Conservation (phyloP, 805 yeast species). For the Blastobotrys americana region DNA sequence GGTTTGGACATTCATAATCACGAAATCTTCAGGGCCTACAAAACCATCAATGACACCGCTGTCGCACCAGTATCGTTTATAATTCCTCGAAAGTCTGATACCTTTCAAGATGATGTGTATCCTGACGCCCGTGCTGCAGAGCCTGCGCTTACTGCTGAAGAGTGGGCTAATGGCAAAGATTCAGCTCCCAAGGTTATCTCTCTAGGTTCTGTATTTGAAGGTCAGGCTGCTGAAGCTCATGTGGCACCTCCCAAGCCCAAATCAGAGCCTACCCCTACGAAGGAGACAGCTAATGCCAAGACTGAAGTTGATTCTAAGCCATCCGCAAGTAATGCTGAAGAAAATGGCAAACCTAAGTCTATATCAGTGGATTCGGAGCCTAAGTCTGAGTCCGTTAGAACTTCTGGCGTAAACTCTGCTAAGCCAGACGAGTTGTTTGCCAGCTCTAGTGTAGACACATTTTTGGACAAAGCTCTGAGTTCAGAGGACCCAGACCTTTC, state of each 20-base stretch:
- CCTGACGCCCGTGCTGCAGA: conserved; percentile 81
- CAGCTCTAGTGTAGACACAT: conserved; percentile 6
- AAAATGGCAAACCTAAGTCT: too few species aligned
- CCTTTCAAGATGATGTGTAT: conserved; percentile 85
- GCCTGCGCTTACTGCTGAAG: conserved; percentile 72
- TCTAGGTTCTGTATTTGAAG: conserved; percentile 76
- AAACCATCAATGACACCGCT: conserved; percentile 75
- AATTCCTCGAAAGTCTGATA: conserved; percentile 91
- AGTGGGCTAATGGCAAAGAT: conserved; percentile 71
- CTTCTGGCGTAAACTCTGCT: conserved; percentile 12
- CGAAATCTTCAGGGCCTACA: conserved; percentile 75
- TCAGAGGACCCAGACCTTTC: conserved; percentile 13
- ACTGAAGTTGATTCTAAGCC: conserved; percentile 10
- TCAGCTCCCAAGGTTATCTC: conserved; percentile 73
- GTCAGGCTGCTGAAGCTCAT: conserved; percentile 42
- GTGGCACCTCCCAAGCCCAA: conserved; percentile 13
- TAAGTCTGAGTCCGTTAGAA: conserved; percentile 16
- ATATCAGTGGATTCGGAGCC: too few species aligned
- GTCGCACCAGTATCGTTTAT: conserved; percentile 89
- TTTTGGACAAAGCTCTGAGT: conserved; percentile 7
- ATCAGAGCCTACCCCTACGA: conserved; percentile 7
- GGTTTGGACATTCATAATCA: conserved; percentile 72
- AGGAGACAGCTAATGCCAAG: conserved; percentile 14
- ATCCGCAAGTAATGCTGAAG: conserved; percentile 14
- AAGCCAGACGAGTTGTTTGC: conserved; percentile 11